Evolutionary conservation across 805 yeast species (phyloP).

Genomic region (Starmerella stigmatis): DNA sequence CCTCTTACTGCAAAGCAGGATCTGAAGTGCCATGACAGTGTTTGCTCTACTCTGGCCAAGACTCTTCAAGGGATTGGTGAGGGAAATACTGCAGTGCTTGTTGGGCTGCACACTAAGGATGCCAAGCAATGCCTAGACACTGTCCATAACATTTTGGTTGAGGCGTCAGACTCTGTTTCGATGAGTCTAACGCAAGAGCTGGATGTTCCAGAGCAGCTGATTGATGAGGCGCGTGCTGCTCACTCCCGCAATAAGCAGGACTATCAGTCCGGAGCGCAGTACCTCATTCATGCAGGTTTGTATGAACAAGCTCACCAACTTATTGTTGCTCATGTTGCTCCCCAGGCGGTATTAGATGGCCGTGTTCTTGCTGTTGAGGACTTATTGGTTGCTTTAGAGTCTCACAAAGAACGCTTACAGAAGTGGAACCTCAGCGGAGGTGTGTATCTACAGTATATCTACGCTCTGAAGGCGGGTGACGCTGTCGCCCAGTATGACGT

Average conservation of each 20-base stretch:
- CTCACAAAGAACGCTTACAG: constrained; percentile 12
- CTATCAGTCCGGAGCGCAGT: constrained; percentile 48
- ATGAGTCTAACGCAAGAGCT: constrained; percentile 17
- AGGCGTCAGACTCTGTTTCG: constrained; percentile 25
- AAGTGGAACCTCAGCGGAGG: constrained; percentile 32
- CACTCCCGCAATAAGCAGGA: constrained; percentile 42
- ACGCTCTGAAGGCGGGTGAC: not conserved
- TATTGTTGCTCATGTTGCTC: constrained; percentile 55
- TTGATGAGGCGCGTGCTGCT: constrained; percentile 51
- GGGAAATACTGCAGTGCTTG: constrained; percentile 52
- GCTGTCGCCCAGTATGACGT: not conserved
- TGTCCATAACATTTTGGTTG: constrained; percentile 8
- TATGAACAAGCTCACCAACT: constrained; percentile 55
- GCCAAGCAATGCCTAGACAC: constrained; percentile 35
- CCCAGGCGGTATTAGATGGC: constrained; percentile 51
- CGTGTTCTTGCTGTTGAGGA: constrained; percentile 23
- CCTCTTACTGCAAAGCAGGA: constrained; percentile 3
- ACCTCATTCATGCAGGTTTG: constrained; percentile 50
- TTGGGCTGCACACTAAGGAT: constrained; percentile 46
- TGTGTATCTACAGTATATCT: constrained; percentile 30
- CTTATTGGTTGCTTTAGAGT: constrained; percentile 24
- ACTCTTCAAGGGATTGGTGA: constrained; percentile 34
- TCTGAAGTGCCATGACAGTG: constrained; percentile 11
- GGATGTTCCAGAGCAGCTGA: constrained; percentile 34
- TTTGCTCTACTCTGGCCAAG: constrained; percentile 14